These are phyloP conservation scores for Scleroderma bovista DNA, from an alignment of 768 basidiomycete species.

Conservation along the genomic window DNA sequence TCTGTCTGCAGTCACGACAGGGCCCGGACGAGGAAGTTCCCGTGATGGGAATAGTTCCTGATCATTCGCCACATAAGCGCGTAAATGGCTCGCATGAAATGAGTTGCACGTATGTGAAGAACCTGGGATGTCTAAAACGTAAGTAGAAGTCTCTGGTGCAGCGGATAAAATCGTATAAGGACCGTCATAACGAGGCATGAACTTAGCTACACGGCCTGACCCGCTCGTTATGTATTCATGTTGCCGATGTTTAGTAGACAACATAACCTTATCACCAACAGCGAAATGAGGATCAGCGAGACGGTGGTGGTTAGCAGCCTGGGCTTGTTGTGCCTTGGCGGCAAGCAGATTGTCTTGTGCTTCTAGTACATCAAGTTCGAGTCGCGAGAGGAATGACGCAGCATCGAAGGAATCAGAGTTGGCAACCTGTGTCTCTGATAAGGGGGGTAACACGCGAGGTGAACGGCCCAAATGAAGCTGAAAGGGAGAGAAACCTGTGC, in stretches of 20 bases:
- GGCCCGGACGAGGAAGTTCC: neutral
- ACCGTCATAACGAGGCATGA: conserved; percentile 10
- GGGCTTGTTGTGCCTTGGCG: too few species aligned
- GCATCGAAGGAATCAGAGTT: neutral
- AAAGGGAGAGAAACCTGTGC: conserved; percentile 29
- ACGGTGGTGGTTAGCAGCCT: too few species aligned
- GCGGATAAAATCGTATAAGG: conserved; percentile 6
- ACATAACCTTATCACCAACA: too few species aligned
- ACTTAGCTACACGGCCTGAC: conserved; percentile 9
- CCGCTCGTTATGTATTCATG: neutral
- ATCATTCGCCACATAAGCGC: conserved; percentile 6
- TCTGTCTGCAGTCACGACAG: conserved; percentile 1
- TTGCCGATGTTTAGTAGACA: too few species aligned
- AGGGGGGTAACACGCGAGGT: conserved; percentile 20
- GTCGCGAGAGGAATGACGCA: neutral
- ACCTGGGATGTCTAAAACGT: conserved; percentile 12
- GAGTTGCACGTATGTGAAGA: conserved; percentile 1
- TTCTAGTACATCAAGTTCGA: conserved; percentile 14
- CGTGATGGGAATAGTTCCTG: conserved; percentile 5
- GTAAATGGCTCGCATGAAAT: conserved; percentile 9
- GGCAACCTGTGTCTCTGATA: neutral
- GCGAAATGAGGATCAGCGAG: too few species aligned
- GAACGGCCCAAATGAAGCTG: conserved; percentile 20
- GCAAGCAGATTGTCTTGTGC: conserved; percentile 32
- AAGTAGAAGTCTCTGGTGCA: conserved; percentile 7